Evolutionary conservation across 441 rosid genomes (phyloP).

Genomic region (Omphalea diandra): DNA sequence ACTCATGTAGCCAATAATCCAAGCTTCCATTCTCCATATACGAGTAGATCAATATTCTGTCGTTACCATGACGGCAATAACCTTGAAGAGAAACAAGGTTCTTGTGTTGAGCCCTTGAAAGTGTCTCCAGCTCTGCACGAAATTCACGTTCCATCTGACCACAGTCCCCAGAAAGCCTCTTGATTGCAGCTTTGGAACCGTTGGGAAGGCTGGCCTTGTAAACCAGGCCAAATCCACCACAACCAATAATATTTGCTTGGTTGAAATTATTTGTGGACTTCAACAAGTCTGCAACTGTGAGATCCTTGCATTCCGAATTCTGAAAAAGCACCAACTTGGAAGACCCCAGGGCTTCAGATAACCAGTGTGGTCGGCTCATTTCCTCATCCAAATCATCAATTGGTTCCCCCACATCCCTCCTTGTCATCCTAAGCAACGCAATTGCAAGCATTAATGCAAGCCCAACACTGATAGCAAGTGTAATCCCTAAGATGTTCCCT

Average conservation of each 20-base stretch:
- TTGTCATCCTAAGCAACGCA: slow-evolving; percentile 53
- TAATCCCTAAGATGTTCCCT: slow-evolving; percentile 59
- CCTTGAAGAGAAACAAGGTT: slow-evolving; percentile 93
- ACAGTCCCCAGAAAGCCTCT: slow-evolving; percentile 85
- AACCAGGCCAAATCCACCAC: slow-evolving; percentile 93
- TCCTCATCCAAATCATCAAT: slow-evolving; percentile 58
- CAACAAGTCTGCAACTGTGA: slow-evolving; percentile 60
- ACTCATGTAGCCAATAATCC: slow-evolving; percentile 93
- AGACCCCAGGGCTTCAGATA: slow-evolving; percentile 46
- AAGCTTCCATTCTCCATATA: slow-evolving; percentile 95
- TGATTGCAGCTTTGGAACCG: slow-evolving; percentile 76
- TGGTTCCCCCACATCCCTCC: slow-evolving; percentile 42
- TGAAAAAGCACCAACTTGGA: slow-evolving; percentile 82
- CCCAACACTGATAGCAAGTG: slow-evolving; percentile 58
- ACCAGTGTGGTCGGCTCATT: slow-evolving; percentile 39
- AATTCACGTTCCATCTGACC: slow-evolving; percentile 94
- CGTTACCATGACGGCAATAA: slow-evolving; percentile 65
- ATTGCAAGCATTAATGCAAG: slow-evolving; percentile 52
- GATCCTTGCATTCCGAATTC: slow-evolving; percentile 64
- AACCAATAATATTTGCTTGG: slow-evolving; percentile 89
- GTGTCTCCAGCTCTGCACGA: slow-evolving; percentile 89
- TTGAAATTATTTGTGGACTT: slow-evolving; percentile 75
- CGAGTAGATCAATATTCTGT: slow-evolving; percentile 69
- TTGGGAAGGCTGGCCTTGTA: slow-evolving; percentile 74
- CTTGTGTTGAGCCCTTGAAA: slow-evolving; percentile 81